A percentile compares a stretch with the other conserved stretches of the same genome.
Evolutionary conservation across 495 filamentous ascomycete species (phyloP).

Genomic region (Copromyces sp.): DNA sequence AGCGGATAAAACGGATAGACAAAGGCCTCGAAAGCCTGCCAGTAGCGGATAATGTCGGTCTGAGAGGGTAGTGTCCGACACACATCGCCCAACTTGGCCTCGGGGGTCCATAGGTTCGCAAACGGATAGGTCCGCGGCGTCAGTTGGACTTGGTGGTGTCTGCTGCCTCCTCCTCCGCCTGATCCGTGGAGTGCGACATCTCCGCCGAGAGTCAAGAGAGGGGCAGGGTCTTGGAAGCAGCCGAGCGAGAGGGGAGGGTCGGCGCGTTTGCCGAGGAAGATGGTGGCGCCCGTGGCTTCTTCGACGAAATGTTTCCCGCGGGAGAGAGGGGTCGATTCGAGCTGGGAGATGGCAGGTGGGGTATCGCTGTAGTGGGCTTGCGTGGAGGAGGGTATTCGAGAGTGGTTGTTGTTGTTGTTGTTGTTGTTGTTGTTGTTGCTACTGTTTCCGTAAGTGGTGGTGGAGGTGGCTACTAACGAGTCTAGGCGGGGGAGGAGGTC

Average conservation of each 20-base stretch:
- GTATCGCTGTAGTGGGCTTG: not conserved
- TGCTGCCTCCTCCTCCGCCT: not conserved
- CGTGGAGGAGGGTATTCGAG: not conserved
- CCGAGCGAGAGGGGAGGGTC: not conserved
- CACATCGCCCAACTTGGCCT: not conserved
- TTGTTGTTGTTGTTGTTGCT: too few relatives aligned
- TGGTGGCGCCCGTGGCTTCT: not conserved
- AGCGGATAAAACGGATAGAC: conserved; percentile 1
- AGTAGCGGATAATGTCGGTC: not conserved
- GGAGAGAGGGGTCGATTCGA: not conserved
- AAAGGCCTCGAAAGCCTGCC: conserved; percentile 1
- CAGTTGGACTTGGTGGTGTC: not conserved
- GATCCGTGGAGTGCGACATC: not conserved
- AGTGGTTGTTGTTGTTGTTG: not conserved
- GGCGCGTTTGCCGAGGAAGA: not conserved
- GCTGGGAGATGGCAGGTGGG: not conserved
- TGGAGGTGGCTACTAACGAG: not conserved
- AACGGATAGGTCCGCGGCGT: conserved; percentile 1
- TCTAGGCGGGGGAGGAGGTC: not conserved
- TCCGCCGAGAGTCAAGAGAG: not conserved
- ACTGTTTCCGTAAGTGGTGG: not conserved
- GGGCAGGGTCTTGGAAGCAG: not conserved
- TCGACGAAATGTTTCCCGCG: not conserved
- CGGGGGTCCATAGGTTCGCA: not conserved
- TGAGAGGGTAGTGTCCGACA: not conserved